A percentile compares a stretch with the other conserved stretches of the same genome.
Conservation (phyloP, 2,329 filamentous ascomycete genomes). For the Penicillium polonicum region DNA sequence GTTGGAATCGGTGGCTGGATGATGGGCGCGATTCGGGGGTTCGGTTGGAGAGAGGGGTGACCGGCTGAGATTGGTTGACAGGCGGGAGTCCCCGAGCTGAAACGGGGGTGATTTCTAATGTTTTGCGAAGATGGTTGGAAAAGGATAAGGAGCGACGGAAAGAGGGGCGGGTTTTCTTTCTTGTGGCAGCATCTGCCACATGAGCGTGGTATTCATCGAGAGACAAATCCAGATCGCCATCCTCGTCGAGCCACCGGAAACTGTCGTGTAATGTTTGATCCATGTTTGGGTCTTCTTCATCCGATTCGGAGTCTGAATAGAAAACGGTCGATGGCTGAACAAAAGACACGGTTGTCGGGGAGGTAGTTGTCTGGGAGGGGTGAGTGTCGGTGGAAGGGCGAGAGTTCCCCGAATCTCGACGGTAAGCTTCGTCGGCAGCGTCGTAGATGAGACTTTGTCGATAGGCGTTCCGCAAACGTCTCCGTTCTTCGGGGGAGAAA, state of each 20-base stretch:
- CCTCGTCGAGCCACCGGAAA: constrained; percentile 72
- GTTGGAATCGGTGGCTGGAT: constrained; percentile 48
- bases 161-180: constrained; percentile 48
- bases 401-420: constrained; percentile 39
- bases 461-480: constrained; percentile 54
- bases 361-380: constrained; percentile 14
- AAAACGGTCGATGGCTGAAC: constrained; percentile 26
- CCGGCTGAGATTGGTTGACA: constrained; percentile 47
- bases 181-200: constrained; percentile 49
- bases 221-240: constrained; percentile 67
- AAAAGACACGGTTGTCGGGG: constrained; percentile 13
- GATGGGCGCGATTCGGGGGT: constrained; percentile 42
- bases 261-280: constrained; percentile 63
- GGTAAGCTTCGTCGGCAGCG: constrained; percentile 59
- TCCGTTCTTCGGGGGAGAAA: constrained; percentile 70
- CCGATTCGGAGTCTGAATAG: constrained; percentile 34
- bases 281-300: constrained; percentile 39
- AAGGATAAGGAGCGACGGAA: constrained; percentile 73
- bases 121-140: constrained; percentile 60
- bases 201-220: constrained; percentile 71
- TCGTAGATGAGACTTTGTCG: constrained; percentile 56
- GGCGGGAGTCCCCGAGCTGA: constrained; percentile 36
- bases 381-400: constrained; percentile 29
- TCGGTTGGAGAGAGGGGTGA: constrained; percentile 29
- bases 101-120: constrained; percentile 31